Percentiles rank a stretch among this genome's conserved stretches.
phyloP scores from a whole-genome alignment of 768 basidiomycete genomes.

The Holtermannia corniformis region DNA sequence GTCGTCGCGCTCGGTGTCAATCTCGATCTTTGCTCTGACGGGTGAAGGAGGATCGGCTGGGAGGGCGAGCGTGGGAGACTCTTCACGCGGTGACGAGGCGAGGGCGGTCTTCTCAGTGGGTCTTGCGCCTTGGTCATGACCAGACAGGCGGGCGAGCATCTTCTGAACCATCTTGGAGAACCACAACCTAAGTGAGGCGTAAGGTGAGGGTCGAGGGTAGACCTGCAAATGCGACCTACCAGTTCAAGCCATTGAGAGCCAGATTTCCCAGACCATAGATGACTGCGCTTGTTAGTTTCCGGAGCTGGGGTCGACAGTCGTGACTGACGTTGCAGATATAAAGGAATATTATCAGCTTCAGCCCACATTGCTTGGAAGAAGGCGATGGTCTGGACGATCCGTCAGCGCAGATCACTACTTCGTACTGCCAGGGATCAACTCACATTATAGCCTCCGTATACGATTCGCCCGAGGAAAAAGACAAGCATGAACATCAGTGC shows the following conservation, averaged over 20 bases:
- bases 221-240: too few relatives aligned
- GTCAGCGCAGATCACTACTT: constrained; percentile 36
- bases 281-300: constrained; percentile 34
- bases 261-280: constrained; percentile 55
- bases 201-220: too few relatives aligned
- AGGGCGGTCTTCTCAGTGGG: too few relatives aligned
- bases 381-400: constrained; percentile 50
- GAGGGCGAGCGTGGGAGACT: constrained; percentile 7
- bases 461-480: constrained; percentile 62
- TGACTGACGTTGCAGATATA: constrained; percentile 16
- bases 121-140: constrained; percentile 6
- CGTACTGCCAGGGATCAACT: constrained; percentile 5
- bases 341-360: constrained; percentile 52
- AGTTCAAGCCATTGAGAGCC: constrained; percentile 62
- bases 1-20: not conserved
- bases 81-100: not conserved
- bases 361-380: constrained; percentile 56
- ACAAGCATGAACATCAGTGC: constrained; percentile 56
- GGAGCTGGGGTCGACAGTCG: not conserved
- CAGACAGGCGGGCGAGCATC: constrained; percentile 20
- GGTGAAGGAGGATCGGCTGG: constrained; percentile 16
- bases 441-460: constrained; percentile 53
- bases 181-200: too few relatives aligned
- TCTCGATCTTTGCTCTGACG: not conserved
- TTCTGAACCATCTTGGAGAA: constrained; percentile 35